phyloP scores from a whole-genome alignment of 1,284 basidiomycete species.

The Tetrapyrgos nigripes region DNA sequence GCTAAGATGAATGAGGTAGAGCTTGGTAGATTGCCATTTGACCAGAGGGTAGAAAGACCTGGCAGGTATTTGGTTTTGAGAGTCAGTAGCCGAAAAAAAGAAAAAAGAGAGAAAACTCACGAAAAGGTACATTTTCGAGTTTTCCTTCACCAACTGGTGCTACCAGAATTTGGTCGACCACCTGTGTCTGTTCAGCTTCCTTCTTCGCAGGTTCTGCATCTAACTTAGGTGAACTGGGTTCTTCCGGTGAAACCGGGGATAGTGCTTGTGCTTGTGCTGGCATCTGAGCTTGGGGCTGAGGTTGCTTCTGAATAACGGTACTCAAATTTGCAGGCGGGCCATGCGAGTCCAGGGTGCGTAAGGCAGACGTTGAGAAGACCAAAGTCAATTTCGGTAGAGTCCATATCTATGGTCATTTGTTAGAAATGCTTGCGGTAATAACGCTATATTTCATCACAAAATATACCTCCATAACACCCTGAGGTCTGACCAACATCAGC shows the following conservation, averaged over 20 bases:
- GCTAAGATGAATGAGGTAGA: constrained; percentile 45
- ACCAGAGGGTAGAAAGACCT: constrained; percentile 84
- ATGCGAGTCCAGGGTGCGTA: constrained; percentile 69
- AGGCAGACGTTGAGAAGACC: constrained; percentile 68
- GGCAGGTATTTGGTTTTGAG: constrained; percentile 14
- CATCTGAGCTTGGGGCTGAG: neutral
- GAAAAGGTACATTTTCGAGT: constrained; percentile 74
- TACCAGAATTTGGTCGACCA: constrained; percentile 70
- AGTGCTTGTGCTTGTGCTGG: neutral
- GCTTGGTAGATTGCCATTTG: constrained; percentile 84
- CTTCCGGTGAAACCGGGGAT: neutral
- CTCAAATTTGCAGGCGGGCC: constrained; percentile 61
- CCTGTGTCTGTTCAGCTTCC: neutral
- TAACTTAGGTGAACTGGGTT: neutral
- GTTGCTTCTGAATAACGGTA: neutral
- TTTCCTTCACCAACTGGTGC: constrained; percentile 70
- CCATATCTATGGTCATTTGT: constrained; percentile 63
- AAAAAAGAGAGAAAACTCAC: constrained; percentile 55
- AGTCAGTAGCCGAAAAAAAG: neutral
- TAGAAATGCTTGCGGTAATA: neutral
- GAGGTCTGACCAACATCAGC: constrained; percentile 72
- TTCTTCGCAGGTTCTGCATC: neutral
- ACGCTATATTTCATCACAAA: neutral
- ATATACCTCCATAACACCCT: constrained; percentile 79
- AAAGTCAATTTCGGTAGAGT: constrained; percentile 80